These are phyloP conservation scores for Chlorella sorokiniana DNA, from an alignment of 139 green algal genomes.

Conservation along the genomic window DNA sequence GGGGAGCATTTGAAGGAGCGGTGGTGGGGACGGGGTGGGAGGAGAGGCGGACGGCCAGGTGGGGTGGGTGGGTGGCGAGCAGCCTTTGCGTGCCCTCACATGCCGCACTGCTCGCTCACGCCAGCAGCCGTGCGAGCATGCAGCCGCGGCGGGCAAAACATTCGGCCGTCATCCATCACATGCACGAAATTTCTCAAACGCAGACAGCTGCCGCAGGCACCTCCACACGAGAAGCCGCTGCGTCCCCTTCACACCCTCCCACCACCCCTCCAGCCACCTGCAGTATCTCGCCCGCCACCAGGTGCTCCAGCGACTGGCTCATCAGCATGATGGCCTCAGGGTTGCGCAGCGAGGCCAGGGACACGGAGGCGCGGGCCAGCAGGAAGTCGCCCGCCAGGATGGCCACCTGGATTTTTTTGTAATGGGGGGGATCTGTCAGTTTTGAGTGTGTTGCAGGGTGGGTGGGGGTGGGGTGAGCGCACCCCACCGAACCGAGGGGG, in stretches of 20 bases:
- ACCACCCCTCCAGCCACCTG: slow-evolving; percentile 53
- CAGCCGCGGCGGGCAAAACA: too few species aligned
- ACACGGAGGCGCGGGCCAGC: slow-evolving; percentile 90
- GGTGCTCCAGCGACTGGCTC: slow-evolving; percentile 83
- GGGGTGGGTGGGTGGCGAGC: too few species aligned
- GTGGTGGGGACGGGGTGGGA: too few species aligned
- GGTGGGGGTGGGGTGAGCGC: background rate
- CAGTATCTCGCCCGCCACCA: slow-evolving; percentile 97
- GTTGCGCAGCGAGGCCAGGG: slow-evolving; percentile 88
- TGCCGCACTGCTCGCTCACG: too few species aligned
- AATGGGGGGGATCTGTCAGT: too few species aligned
- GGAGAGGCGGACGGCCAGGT: too few species aligned
- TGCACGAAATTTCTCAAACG: background rate
- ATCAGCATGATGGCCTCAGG: slow-evolving; percentile 89
- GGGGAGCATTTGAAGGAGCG: too few species aligned
- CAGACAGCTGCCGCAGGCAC: background rate
- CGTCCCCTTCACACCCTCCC: background rate
- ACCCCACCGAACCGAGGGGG: too few species aligned
- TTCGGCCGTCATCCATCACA: too few species aligned
- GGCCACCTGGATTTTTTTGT: slow-evolving; percentile 85
- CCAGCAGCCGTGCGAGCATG: too few species aligned
- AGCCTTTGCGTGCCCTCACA: too few species aligned
- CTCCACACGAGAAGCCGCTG: background rate
- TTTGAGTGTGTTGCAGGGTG: background rate
- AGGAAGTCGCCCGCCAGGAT: slow-evolving; percentile 99